These are phyloP conservation scores for Odontarrhena argentea DNA, from an alignment of 345 rosid species.

Conservation along the genomic window DNA sequence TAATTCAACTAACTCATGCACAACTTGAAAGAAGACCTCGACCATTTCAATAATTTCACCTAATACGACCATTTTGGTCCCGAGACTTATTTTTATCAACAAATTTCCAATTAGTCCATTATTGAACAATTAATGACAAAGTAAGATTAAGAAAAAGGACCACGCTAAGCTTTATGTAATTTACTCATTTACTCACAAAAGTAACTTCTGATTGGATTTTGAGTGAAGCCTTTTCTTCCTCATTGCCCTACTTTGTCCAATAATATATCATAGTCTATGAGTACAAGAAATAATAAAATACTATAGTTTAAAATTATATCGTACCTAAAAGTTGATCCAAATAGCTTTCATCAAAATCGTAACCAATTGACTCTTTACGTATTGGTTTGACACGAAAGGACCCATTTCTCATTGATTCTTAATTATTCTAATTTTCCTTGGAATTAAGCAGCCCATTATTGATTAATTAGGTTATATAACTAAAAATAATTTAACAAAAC, in stretches of 20 bases:
- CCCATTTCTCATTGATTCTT: slow-evolving; percentile 19
- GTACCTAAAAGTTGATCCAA: slow-evolving; percentile 36
- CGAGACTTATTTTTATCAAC: slow-evolving; percentile 7
- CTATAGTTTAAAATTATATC: slow-evolving; percentile 6
- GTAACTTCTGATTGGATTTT: slow-evolving; percentile 30
- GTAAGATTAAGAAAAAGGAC: not conserved
- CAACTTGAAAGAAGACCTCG: slow-evolving; percentile 28
- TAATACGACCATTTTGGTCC: slow-evolving; percentile 27
- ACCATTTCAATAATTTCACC: slow-evolving; percentile 18
- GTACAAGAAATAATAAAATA: slow-evolving; percentile 1
- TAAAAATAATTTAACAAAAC: not conserved
- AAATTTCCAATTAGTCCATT: slow-evolving; percentile 31
- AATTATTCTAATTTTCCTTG: slow-evolving; percentile 7
- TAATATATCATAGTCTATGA: not conserved
- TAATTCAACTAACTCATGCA: slow-evolving; percentile 16
- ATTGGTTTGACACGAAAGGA: slow-evolving; percentile 40
- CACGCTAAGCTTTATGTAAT: slow-evolving; percentile 25
- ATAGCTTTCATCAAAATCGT: slow-evolving; percentile 19
- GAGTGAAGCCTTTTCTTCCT: slow-evolving; percentile 23
- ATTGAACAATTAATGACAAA: slow-evolving; percentile 27
- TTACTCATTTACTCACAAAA: slow-evolving; percentile 24
- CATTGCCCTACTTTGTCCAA: slow-evolving; percentile 16
- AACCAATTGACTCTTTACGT: slow-evolving; percentile 39
- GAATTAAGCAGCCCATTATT: slow-evolving; percentile 29
- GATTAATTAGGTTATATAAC: slow-evolving; percentile 12